Evolutionary conservation across 2,329 filamentous ascomycete genomes (phyloP).

Genomic region (Calonectria leucothoes): DNA sequence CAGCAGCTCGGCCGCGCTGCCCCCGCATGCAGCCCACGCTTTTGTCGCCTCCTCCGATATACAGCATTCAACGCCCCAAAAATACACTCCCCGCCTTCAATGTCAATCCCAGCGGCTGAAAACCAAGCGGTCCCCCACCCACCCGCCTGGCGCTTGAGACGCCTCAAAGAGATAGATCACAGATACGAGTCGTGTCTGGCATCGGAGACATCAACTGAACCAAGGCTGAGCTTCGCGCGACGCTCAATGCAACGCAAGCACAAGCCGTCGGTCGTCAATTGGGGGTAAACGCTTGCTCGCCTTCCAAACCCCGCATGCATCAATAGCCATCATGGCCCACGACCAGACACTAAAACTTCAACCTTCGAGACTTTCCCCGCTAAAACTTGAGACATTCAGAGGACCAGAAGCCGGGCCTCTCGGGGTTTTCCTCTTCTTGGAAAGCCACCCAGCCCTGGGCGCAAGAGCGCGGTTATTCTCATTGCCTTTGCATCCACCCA

Average conservation of each 20-base stretch:
- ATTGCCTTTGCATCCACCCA: neutral
- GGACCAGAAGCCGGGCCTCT: neutral
- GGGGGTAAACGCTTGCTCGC: neutral
- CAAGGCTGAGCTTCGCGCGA: neutral
- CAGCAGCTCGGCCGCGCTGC: neutral
- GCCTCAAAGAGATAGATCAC: constrained; percentile 9
- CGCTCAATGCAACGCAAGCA: neutral
- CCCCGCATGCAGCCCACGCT: neutral
- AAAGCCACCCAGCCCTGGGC: neutral
- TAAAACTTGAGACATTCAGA: constrained; percentile 1
- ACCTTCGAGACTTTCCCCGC: neutral
- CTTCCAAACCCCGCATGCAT: neutral
- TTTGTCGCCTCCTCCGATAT: neutral
- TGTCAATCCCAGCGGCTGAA: neutral
- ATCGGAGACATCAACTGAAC: neutral
- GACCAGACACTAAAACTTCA: neutral
- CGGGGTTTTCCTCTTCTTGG: neutral
- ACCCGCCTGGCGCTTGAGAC: neutral
- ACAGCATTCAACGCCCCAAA: neutral
- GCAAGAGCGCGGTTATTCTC: constrained; percentile 4
- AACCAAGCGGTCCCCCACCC: neutral
- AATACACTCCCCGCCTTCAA: neutral
- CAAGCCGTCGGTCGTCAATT: neutral
- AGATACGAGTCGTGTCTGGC: neutral
- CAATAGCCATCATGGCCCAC: neutral